Conservation (phyloP, 2,329 filamentous ascomycete species). For the Fusarium haematococcum region DNA sequence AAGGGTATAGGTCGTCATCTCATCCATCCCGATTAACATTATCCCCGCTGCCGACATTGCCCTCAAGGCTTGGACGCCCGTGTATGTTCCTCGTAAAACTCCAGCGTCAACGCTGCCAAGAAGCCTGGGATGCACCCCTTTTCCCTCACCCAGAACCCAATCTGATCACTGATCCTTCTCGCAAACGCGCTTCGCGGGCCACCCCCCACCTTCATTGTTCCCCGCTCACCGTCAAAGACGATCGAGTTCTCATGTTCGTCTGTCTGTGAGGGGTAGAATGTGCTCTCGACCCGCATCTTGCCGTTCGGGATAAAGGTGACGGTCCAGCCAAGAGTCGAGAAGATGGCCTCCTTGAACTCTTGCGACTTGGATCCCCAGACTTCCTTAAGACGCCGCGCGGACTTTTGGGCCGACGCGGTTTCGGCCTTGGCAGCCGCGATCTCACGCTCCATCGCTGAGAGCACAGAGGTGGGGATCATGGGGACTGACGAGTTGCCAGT, state of each 20-base stretch:
- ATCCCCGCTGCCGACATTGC: neutral
- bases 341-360: constrained; percentile 96
- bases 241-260: constrained; percentile 80
- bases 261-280: constrained; percentile 78
- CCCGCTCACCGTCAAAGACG: constrained; percentile 91
- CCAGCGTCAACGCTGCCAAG: constrained; percentile 87
- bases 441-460: constrained; percentile 81
- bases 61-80: constrained; percentile 33
- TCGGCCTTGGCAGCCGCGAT: constrained; percentile 78
- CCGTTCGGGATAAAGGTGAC: constrained; percentile 98
- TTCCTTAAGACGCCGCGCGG: constrained; percentile 86
- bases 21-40: constrained; percentile 20
- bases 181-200: constrained; percentile 90
- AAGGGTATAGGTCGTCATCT: constrained; percentile 44
- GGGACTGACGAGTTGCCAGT: constrained; percentile 60
- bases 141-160: constrained; percentile 96
- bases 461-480: constrained; percentile 79
- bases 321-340: constrained; percentile 91
- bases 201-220: constrained; percentile 97
- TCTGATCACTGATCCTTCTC: constrained; percentile 83
- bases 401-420: constrained; percentile 81
- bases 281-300: constrained; percentile 89
- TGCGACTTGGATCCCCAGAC: constrained; percentile 92
- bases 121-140: constrained; percentile 95
- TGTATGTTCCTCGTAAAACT: constrained; percentile 84